Base-by-base conservation (phyloP, 768 basidiomycete genomes). In the Trametopsis cervina region DNA sequence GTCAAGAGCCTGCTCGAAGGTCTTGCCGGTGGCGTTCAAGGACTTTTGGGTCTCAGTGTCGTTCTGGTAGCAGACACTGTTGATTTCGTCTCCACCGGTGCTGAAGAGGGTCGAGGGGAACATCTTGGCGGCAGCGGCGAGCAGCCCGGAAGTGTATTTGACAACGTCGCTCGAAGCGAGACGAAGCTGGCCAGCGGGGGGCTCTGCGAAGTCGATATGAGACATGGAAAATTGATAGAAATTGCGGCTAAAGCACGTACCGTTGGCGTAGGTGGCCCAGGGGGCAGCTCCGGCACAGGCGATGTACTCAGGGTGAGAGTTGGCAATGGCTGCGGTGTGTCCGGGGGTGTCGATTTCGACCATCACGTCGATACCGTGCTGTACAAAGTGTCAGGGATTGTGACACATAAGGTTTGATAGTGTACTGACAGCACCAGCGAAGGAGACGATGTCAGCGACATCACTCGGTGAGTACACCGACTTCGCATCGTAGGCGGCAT, bases 331-430 rank as follows among this genome's bases (percentile, higher is more conserved):
- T 9, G 71, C 61, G 11, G 76, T 75, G 58, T 77, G 76, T 13
- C 75, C 76, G 1, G 76, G 76, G 2, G 71, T 73, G 56, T 76
- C 76, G 49, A 76, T 64, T 56, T 76, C 71, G 29, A 76, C 56
- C 49, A 77, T 56, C 24, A 77, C 69, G 42, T 75, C 74, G 38
- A 78, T 73, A 1, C 77, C 77, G 5, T 73, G 71, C 72, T 75
- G 45, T 40, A 18, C 7, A 12, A 18, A 6, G 7, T 4, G 40
- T 21, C 35, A 27, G 25, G n/a, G n/a, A n/a, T n/a, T n/a, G n/a
- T n/a, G n/a, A n/a, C n/a, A n/a, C n/a, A n/a, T n/a, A 26, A 46
- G 36, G 21, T 47, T 13, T 47, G 11, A 33, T n/a, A n/a, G n/a
- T n/a, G 23, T 13, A 60, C 73, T 54, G 43, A 75, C 73, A 3